Base-by-base conservation (phyloP, 352 stramenopile species). In the Globisporangium polare region DNA sequence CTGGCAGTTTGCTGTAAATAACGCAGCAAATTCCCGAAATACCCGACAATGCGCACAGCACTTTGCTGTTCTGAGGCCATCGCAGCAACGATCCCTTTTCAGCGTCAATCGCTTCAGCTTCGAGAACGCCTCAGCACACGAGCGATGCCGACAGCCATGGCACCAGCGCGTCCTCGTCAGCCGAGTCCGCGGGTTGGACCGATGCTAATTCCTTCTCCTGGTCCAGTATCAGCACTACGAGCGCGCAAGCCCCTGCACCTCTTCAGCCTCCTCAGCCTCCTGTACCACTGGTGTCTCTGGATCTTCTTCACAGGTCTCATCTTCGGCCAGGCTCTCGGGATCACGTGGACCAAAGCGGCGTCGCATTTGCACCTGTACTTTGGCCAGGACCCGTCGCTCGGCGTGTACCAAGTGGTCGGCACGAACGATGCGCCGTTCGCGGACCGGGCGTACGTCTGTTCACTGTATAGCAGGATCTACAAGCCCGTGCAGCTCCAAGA, bases 361-460 rank as follows among this genome's bases (percentile, higher is more conserved):
- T 7, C 62, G 45, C 12, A 51, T 9, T 0, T 53, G 8, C 6
- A 58, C 17, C 2, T 51, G 8, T 74, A 63, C n/a, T 52, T 52
- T 33, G 72, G 69, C 0, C 47, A 55, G 22, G 43, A 66, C n/a
- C 63, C 63, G 0, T 22, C n/a, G 2, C 35, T 35, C 0, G 69
- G 66, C 0, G 39, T 66, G 15, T 69, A 55, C 17, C 43, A 68
- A 33, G 65, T 83, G 24, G 10, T 55, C 3, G 73, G 78, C 4
- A 56, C 37, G 0, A 88, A 83, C 51, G 74, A 88, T 31, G 60
- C 73, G 26, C 76, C 71, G 2, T 86, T 77, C 49, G 51, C 66
- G 1, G 78, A 83, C 46, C 74, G 75, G 3, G 65, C 63, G 4
- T 58, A 84, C 20, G 67, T 76, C 2, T 88, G 75, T 39, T 51